Evolutionary conservation across 805 yeast genomes (phyloP).

Genomic region (Kuraishia molischiana): DNA sequence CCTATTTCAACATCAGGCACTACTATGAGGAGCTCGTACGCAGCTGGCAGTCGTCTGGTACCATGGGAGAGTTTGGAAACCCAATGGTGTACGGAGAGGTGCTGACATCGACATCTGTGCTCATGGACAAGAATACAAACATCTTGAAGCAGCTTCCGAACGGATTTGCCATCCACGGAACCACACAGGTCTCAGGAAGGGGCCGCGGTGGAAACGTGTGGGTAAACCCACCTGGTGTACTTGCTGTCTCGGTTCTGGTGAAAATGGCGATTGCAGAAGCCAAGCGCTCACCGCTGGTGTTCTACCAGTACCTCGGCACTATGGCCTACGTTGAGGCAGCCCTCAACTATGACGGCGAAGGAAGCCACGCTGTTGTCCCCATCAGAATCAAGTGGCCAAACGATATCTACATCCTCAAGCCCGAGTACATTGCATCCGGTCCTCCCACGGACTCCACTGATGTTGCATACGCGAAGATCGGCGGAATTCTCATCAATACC

Average conservation of each 20-base stretch:
- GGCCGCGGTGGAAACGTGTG: conserved; percentile 95
- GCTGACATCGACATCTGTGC: conserved; percentile 74
- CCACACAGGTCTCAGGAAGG: conserved; percentile 80
- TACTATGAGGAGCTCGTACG: conserved; percentile 39
- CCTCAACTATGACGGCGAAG: conserved; percentile 33
- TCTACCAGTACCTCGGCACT: conserved; percentile 78
- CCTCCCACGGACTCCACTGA: conserved; percentile 6
- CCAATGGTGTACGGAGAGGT: conserved; percentile 74
- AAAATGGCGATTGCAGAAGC: conserved; percentile 39
- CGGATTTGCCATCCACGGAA: conserved; percentile 64
- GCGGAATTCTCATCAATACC: conserved; percentile 81
- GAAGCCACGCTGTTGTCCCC: conserved; percentile 68
- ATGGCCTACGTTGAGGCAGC: conserved; percentile 79
- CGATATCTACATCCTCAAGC: conserved; percentile 71
- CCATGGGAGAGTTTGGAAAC: conserved; percentile 43
- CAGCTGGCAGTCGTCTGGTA: conserved; percentile 18
- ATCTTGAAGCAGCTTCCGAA: conserved; percentile 53
- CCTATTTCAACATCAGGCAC: conserved; percentile 56
- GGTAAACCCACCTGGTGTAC: conserved; percentile 90
- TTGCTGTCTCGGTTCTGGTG: conserved; percentile 70
- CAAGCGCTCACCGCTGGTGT: conserved; percentile 51
- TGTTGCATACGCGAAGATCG: conserved; percentile 58
- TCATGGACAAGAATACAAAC: conserved; percentile 64
- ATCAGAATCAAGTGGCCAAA: conserved; percentile 93
- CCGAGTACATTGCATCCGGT: conserved; percentile 39